phyloP scores from a whole-genome alignment of 306 rosid genomes.

The Mimosa bimucronata region DNA sequence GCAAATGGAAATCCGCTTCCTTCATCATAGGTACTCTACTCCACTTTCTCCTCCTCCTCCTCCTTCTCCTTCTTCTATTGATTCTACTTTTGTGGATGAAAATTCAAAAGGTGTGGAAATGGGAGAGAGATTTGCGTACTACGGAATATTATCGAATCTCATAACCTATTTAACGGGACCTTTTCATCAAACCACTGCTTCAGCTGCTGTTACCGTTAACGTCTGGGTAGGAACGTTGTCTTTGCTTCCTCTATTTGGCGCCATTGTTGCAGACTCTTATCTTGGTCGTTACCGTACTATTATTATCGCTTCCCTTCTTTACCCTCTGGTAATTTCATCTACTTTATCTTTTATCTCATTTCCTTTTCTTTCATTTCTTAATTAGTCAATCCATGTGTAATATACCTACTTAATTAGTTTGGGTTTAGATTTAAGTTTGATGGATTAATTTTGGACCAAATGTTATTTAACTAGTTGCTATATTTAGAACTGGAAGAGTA shows the following conservation, averaged over 20 bases:
- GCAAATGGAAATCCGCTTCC: conserved; percentile 22
- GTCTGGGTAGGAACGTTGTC: neutral
- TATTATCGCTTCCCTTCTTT: neutral
- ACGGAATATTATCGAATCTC: neutral
- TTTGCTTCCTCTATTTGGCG: neutral
- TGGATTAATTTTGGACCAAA: no score
- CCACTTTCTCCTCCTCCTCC: neutral
- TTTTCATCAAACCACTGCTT: neutral
- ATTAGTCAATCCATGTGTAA: no score
- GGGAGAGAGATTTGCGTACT: neutral
- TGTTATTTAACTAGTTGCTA: no score
- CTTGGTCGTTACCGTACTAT: conserved; percentile 12
- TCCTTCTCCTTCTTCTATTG: no score
- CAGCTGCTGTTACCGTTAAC: neutral
- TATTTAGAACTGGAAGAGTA: no score
- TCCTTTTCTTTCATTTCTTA: no score
- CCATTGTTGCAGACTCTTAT: neutral
- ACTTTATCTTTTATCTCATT: no score
- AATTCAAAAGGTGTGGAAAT: neutral
- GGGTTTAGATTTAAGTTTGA: no score
- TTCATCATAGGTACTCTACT: conserved; percentile 43
- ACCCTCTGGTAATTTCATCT: no score
- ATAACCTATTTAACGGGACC: neutral
- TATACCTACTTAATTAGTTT: no score
- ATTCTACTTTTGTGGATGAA: neutral